Base-by-base conservation (phyloP, 108 stramenopile genomes). In the Cyclostephanos tholiformis region DNA sequence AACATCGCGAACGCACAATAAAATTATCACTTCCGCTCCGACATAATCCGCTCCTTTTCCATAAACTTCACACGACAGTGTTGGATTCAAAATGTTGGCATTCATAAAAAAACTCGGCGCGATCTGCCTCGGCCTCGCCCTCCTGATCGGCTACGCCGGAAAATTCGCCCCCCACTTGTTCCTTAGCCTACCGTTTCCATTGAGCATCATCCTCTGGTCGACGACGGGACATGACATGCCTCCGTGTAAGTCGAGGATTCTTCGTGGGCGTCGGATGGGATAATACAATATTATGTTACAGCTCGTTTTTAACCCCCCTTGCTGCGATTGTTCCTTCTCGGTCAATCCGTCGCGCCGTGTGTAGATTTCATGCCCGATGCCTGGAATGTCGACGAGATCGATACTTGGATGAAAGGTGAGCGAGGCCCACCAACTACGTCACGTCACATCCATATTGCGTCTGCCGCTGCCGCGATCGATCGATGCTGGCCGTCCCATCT, bases 151-250 rank as follows among this genome's bases (percentile, higher is more conserved):
- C 6, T 46, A 23, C 44, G 53, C 77, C 50, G 83, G 75, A 19
- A 84, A 80, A 26, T 72, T 72, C 26, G 49, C 41, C 0, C 83
- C 79, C 5, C 71, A 76, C 17, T 46, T 66, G 9, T 84, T 84
- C 75, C 26, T 80, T 23, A 53, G 39, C 30, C 65, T 81, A 1
- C 83, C 80, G 3, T 80, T 80, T 44, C 78, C 78, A 1, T 25
- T 79, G 0, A 80, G 83, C 41, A 71, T 84, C 48, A 76, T 84
- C 50, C 51, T 78, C 25, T 84, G 83, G 83, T 65, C 65, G 8
- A 63, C 75, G 39, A 81, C 80, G 30, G 83, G 83, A 2, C 51
- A 81, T 63, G 16, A 29, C 0, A 74, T 84, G 75, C 83, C 83
- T 43, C 80, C 80, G 16, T 84, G 75, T 74, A 36, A 67, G 75